Evolutionary conservation across 306 rosid genomes (phyloP), one percentile per base, ranked within the genome.

Genomic region (Quercus gilva): DNA sequence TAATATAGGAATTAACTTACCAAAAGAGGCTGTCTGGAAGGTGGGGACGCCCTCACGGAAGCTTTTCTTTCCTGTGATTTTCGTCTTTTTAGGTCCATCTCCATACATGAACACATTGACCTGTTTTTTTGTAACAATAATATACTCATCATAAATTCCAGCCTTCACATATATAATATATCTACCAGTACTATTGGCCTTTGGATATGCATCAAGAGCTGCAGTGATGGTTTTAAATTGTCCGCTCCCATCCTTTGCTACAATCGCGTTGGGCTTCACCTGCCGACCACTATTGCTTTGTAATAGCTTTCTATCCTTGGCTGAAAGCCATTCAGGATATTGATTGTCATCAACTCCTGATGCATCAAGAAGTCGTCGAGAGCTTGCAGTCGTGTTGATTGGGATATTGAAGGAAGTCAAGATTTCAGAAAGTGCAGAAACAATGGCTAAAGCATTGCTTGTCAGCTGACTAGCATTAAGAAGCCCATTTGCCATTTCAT

Each of bases 191-290:
- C 25, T 23, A 2, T 15, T 73, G 10, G 0, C 37, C 74, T 77
- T 76, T 20, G 94, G 97, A 78, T 85, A 84, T 1, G 91, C 78
- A 0, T 31, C 80, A 26, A 93, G 73, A 13, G 93, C 97, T 0
- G 69, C 93, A 0, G 10, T 72, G 23, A 93, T 80, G 74, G 81
- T 91, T 12, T 51, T 93, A 45, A 73, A 89, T 3, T 83, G 84
- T 0, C 97, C 94, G 11, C 83, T 85, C 1, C 97, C 94, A 55
- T 93, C 97, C 75, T 91, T 80, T 18, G 98, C 98, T 37, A 93
- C 98, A 2, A 93, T 76, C 0, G 29, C 93, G 6, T 91, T 86
- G 1, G 93, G 86, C 12, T 0, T 37, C 2, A 87, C 1, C 0
- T 14, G 1, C 0, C 82, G 35, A 31, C 49, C 79, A 86, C 53